Percentiles rank a stretch among this genome's conserved stretches.
Evolutionary conservation across 2,329 filamentous ascomycete species (phyloP).

Genomic region (Aspergillus luchuensis): DNA sequence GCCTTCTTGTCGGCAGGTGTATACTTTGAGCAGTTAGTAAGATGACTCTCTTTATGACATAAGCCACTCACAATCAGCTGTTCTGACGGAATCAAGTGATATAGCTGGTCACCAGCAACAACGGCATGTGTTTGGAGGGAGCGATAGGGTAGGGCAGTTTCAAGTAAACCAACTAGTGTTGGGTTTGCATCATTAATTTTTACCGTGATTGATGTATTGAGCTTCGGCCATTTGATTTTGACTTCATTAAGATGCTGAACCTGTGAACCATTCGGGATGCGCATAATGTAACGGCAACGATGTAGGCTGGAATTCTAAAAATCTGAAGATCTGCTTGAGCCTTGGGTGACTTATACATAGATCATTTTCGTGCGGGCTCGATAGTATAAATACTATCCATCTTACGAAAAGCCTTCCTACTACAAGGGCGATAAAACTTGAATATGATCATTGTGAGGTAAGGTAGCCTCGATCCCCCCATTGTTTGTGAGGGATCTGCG

Average conservation of each 20-base stretch:
- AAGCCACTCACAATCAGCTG: conserved; percentile 10
- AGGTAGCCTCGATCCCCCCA: too few relatives aligned
- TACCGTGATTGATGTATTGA: conserved; percentile 11
- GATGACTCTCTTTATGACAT: not conserved
- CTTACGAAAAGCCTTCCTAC: too few relatives aligned
- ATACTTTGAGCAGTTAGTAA: conserved; percentile 6
- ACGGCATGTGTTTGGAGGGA: conserved; percentile 21
- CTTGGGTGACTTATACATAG: too few relatives aligned
- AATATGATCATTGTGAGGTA: too few relatives aligned
- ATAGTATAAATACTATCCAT: too few relatives aligned
- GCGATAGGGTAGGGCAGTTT: conserved; percentile 14
- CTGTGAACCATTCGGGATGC: too few relatives aligned
- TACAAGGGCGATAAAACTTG: too few relatives aligned
- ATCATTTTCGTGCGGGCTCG: too few relatives aligned
- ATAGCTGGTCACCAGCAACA: conserved; percentile 19
- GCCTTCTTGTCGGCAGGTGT: conserved; percentile 12
- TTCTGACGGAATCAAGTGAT: conserved; percentile 18
- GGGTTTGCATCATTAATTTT: conserved; percentile 13
- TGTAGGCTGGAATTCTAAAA: too few relatives aligned
- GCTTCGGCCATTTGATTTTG: conserved; percentile 19
- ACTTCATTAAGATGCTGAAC: not conserved
- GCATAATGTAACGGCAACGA: too few relatives aligned
- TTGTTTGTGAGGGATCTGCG: too few relatives aligned
- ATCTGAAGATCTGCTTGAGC: too few relatives aligned
- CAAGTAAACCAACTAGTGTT: conserved; percentile 11